Base-by-base conservation (phyloP, 257 asterid species). In the Knoxia roxburghii region DNA sequence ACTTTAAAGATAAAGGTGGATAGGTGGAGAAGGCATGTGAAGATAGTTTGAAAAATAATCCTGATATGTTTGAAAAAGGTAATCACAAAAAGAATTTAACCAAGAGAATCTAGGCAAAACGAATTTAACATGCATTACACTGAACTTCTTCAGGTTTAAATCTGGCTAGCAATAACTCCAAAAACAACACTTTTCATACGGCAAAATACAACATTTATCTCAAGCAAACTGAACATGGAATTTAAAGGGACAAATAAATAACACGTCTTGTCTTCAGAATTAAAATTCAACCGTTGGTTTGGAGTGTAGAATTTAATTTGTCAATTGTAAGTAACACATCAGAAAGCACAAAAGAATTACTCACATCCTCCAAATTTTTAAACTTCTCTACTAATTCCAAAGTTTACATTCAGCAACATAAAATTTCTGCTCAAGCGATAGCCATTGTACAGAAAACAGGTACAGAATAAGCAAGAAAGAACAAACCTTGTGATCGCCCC, bases 401-500 rank as follows among this genome's bases (percentile, higher is more conserved):
- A 37, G 41, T 37, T 9, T 9, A 37, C 6, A 37, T 37, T 37
- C 41, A 13, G 69, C 13, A 55, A 65, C 9, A 50, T 6, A 35
- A 49, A 51, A 3, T 0, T 40, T 45, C 30, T 4, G 5, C 56
- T 32, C 7, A 55, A 20, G 14, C 52, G 29, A 5, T 15, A 32
- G 23, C 4, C 41, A 37, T 3, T 37, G 33, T 65, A 26, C 58
- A n/a, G n/a, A n/a, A n/a, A n/a, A n/a, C n/a, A n/a, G n/a, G n/a
- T n/a, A n/a, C n/a, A 49, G 62, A 58, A 45, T 15, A 59, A 13
- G 43, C 63, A 30, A 55, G 60, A 67, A 29, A 59, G 49, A 7
- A 7, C 24, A 67, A 39, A 87, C 98, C 98, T 91, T 91, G 71
- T 91, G 94, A 80, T 91, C 98, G 77, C 98, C 98, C 75, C 96